phyloP scores from a whole-genome alignment of 2,329 filamentous ascomycete genomes.

The Exophiala spinifera region DNA sequence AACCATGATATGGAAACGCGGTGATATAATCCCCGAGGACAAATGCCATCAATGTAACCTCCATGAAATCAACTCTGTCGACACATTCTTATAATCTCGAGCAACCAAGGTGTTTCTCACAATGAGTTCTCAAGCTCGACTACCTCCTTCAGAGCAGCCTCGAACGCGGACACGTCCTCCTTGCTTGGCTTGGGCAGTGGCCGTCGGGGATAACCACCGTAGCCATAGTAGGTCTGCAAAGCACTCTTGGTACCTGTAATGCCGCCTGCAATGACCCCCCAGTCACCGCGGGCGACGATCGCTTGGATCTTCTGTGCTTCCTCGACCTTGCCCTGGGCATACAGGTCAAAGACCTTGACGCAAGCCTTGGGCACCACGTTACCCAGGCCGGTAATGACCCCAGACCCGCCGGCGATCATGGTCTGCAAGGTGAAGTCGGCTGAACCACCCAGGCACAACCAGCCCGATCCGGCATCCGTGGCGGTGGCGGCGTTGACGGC shows the following conservation, averaged over 20 bases:
- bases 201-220: slow-evolving; percentile 60
- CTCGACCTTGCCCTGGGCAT: slow-evolving; percentile 55
- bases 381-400: slow-evolving; percentile 68
- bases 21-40: too few species aligned
- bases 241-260: slow-evolving; percentile 68
- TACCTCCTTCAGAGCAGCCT: slow-evolving; percentile 38
- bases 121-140: slow-evolving; percentile 38
- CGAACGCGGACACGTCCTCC: slow-evolving; percentile 34
- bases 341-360: slow-evolving; percentile 59
- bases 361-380: slow-evolving; percentile 69
- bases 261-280: slow-evolving; percentile 66
- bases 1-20: too few species aligned
- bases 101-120: not conserved
- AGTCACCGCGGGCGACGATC: slow-evolving; percentile 64
- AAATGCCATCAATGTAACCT: not conserved
- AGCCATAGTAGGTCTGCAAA: slow-evolving; percentile 60
- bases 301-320: slow-evolving; percentile 65
- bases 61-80: not conserved
- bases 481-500: slow-evolving; percentile 38
- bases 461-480: slow-evolving; percentile 56
- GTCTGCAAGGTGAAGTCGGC: slow-evolving; percentile 73
- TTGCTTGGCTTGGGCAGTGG: slow-evolving; percentile 52
- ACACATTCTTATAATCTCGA: not conserved
- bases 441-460: slow-evolving; percentile 69
- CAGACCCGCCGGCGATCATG: slow-evolving; percentile 65